Percentiles rank a stretch among this genome's conserved stretches.
Evolutionary conservation across 2,329 filamentous ascomycete species (phyloP).

Genomic region (Polychaeton citri): DNA sequence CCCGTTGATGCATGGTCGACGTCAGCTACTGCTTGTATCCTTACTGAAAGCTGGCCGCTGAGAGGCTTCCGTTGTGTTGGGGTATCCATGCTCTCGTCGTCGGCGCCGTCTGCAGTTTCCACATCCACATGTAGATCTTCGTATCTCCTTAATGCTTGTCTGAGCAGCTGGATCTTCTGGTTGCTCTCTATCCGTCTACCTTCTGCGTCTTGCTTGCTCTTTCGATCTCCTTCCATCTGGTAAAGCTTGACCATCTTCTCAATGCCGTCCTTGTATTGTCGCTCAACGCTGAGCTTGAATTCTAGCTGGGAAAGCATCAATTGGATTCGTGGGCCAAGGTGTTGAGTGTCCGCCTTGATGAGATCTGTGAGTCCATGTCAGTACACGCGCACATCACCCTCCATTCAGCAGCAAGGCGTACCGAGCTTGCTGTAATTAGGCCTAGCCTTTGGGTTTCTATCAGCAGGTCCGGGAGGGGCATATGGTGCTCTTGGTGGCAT

Average conservation of each 20-base stretch:
- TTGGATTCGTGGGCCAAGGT: constrained; percentile 92
- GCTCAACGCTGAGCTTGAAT: constrained; percentile 97
- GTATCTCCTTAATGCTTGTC: constrained; percentile 91
- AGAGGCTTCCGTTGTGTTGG: constrained; percentile 94
- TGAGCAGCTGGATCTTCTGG: constrained; percentile 91
- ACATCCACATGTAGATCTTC: constrained; percentile 94
- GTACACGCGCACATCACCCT: constrained; percentile 1
- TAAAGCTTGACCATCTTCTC: constrained; percentile 99
- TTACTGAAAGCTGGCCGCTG: constrained; percentile 75
- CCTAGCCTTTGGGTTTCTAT: constrained; percentile 56
- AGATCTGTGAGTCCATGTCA: constrained; percentile 49
- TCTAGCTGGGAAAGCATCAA: constrained; percentile 97
- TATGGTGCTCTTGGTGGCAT: constrained; percentile 75
- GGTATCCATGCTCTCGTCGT: constrained; percentile 86
- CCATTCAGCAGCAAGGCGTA: constrained; percentile 31
- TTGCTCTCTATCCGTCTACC: constrained; percentile 85
- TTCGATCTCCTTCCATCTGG: constrained; percentile 91
- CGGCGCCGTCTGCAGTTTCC: constrained; percentile 18
- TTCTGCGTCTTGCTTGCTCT: constrained; percentile 87
- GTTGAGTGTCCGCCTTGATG: constrained; percentile 95
- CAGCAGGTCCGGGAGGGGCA: constrained; percentile 55
- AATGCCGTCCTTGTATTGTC: constrained; percentile 96
- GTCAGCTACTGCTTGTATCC: constrained; percentile 79
- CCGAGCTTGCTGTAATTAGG: constrained; percentile 95
- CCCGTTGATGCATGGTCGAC: constrained; percentile 80